A percentile compares a stretch with the other conserved stretches of the same genome.
Conservation (phyloP, 2,329 filamentous ascomycete species). For the Lasiodiplodia citricola region DNA sequence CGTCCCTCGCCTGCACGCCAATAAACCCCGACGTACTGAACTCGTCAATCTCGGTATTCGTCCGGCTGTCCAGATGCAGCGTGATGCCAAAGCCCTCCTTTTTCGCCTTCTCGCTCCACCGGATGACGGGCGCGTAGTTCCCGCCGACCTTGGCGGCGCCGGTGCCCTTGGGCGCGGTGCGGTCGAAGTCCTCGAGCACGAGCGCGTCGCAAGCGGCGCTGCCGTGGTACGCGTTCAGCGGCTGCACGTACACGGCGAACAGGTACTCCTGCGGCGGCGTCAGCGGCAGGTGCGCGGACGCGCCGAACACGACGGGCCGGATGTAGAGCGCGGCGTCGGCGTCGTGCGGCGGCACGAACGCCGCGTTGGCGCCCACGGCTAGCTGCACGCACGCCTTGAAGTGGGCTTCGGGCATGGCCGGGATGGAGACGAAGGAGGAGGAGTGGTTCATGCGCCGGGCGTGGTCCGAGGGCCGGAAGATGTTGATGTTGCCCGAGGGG, state of each 20-base stretch:
- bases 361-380: constrained; percentile 36
- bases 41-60: constrained; percentile 42
- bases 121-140: constrained; percentile 46
- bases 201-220: constrained; percentile 35
- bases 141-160: constrained; percentile 45
- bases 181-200: constrained; percentile 44
- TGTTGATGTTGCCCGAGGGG: constrained; percentile 34
- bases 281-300: constrained; percentile 34
- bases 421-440: constrained; percentile 38
- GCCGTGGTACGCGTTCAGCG: constrained; percentile 36
- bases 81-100: constrained; percentile 40
- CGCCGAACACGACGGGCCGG: constrained; percentile 42
- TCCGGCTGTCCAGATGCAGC: constrained; percentile 42
- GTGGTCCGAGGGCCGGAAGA: constrained; percentile 42
- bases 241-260: constrained; percentile 41
- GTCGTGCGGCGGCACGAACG: constrained; percentile 36
- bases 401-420: constrained; percentile 35
- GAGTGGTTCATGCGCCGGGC: constrained; percentile 39
- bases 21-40: constrained; percentile 44
- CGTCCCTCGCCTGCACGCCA: constrained; percentile 31
- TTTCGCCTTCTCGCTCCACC: constrained; percentile 38
- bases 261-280: constrained; percentile 34
- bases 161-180: constrained; percentile 41
- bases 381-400: constrained; percentile 37
- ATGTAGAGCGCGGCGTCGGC: constrained; percentile 42